phyloP scores from a whole-genome alignment of 805 yeast genomes.

The Starmerella floricola region DNA sequence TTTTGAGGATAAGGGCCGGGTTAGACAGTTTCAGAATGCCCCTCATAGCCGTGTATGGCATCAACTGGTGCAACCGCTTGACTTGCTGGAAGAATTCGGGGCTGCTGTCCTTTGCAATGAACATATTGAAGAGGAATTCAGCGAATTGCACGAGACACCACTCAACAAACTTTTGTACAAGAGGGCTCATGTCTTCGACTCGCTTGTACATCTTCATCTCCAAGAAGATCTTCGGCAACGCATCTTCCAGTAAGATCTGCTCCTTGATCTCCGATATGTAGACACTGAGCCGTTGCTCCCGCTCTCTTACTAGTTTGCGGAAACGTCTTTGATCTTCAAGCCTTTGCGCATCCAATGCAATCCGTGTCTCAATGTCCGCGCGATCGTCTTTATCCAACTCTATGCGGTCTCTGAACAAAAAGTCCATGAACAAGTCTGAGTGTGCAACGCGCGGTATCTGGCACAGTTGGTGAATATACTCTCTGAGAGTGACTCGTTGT shows the following conservation, averaged over 20 bases:
- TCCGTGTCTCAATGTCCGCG: slow-evolving; percentile 47
- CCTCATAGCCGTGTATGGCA: slow-evolving; percentile 70
- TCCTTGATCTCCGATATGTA: slow-evolving; percentile 50
- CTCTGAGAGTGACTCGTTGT: slow-evolving; percentile 63
- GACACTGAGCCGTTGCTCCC: slow-evolving; percentile 42
- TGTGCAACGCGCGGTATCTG: slow-evolving; percentile 45
- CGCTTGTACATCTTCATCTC: slow-evolving; percentile 49
- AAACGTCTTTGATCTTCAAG: slow-evolving; percentile 57
- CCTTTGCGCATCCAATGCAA: slow-evolving; percentile 49
- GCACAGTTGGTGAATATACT: slow-evolving; percentile 48
- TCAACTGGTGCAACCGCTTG: slow-evolving; percentile 55
- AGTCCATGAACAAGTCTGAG: slow-evolving; percentile 41
- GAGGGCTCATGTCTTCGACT: slow-evolving; percentile 50
- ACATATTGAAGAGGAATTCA: slow-evolving; percentile 67
- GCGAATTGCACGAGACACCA: slow-evolving; percentile 78
- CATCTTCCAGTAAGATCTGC: slow-evolving; percentile 41
- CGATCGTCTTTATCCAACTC: slow-evolving; percentile 35
- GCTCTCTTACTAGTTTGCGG: slow-evolving; percentile 51
- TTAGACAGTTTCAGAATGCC: slow-evolving; percentile 73
- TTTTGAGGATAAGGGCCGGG: slow-evolving; percentile 72
- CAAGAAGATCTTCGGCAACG: slow-evolving; percentile 47
- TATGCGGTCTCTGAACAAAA: slow-evolving; percentile 37
- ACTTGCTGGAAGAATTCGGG: slow-evolving; percentile 62
- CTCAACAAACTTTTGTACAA: slow-evolving; percentile 57
- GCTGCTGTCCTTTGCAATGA: slow-evolving; percentile 71